phyloP scores from a whole-genome alignment of 129 eudicot species.

The Arctium lappa region DNA sequence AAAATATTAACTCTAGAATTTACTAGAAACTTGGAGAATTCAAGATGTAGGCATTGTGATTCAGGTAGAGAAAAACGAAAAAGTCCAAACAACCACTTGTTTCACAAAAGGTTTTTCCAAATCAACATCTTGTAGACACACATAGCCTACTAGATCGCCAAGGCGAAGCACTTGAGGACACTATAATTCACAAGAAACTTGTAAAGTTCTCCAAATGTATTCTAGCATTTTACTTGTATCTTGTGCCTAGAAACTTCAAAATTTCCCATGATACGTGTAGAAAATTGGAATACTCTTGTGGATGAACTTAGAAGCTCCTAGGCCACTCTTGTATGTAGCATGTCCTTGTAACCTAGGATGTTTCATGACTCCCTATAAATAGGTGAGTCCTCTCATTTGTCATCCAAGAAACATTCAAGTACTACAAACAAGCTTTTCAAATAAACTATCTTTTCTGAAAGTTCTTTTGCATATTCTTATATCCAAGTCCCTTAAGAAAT shows the following conservation, averaged over 20 bases:
- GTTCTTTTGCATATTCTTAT: background rate
- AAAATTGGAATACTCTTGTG: background rate
- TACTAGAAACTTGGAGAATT: too few relatives aligned
- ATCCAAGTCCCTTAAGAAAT: background rate
- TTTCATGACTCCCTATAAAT: background rate
- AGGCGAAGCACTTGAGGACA: background rate
- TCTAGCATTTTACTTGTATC: background rate
- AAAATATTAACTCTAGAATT: too few relatives aligned
- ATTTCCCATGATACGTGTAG: background rate
- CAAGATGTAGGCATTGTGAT: too few relatives aligned
- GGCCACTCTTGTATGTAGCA: background rate
- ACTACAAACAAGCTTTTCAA: background rate
- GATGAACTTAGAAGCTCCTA: background rate
- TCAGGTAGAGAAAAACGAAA: too few relatives aligned
- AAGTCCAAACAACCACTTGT: too few relatives aligned
- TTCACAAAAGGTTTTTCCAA: too few relatives aligned
- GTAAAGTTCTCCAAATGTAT: background rate
- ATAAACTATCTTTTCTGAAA: background rate
- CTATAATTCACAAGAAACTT: background rate
- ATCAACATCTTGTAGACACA: too few relatives aligned
- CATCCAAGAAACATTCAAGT: conserved; percentile 1
- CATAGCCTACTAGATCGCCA: background rate
- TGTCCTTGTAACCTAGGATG: background rate
- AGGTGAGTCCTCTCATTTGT: background rate
- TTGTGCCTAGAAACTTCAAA: background rate